Conservation (phyloP, 768 basidiomycete species). For the Kwoniella sp. region DNA sequence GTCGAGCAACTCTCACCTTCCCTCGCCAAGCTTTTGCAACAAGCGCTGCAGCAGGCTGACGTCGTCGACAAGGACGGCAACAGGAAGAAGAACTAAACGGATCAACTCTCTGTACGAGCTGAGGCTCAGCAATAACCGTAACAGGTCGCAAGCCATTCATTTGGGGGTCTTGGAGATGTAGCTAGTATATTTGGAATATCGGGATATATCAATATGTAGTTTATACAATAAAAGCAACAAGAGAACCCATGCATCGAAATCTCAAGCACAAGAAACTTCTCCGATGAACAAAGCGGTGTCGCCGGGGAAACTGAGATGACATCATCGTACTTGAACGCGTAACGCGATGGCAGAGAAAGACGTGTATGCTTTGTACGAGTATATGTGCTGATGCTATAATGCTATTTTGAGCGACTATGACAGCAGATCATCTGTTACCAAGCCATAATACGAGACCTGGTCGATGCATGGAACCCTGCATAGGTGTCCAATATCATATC, state of each 20-base stretch:
- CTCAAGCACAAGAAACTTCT: not conserved
- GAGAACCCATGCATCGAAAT: conserved; percentile 14
- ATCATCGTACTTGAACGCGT: too few species aligned
- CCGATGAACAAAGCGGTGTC: too few species aligned
- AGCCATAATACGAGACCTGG: too few species aligned
- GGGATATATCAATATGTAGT: not conserved
- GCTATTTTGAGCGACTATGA: too few species aligned
- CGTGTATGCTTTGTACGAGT: too few species aligned
- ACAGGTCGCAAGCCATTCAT: not conserved
- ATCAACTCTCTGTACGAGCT: not conserved
- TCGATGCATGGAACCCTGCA: too few species aligned
- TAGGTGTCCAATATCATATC: too few species aligned
- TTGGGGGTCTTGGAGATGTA: conserved; percentile 2
- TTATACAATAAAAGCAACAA: conserved; percentile 1
- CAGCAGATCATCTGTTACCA: too few species aligned
- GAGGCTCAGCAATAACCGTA: too few species aligned
- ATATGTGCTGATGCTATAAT: too few species aligned
- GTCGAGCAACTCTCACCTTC: conserved; percentile 45
- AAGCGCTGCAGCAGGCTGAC: conserved; percentile 45
- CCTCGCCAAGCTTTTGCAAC: conserved; percentile 41
- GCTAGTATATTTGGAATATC: conserved; percentile 1
- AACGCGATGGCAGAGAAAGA: too few species aligned
- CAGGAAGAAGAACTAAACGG: conserved; percentile 32
- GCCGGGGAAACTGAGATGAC: too few species aligned
- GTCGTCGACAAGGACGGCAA: conserved; percentile 42